phyloP scores from a whole-genome alignment of 805 yeast species.

The Priceomyces fermenticarens region DNA sequence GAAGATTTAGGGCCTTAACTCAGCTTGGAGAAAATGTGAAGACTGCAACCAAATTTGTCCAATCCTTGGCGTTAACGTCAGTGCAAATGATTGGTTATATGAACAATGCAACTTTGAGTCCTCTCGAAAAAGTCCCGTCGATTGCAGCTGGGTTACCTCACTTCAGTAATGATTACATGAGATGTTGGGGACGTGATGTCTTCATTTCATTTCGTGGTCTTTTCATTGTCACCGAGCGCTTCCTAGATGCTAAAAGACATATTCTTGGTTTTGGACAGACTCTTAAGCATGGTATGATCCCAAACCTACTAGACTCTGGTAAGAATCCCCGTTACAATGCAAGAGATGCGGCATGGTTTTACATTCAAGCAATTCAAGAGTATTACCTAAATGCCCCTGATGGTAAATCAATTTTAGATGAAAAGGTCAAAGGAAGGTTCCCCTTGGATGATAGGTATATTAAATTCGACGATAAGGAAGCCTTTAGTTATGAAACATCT shows the following conservation, averaged over 20 bases:
- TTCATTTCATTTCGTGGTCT: constrained; percentile 85
- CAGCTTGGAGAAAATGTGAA: constrained; percentile 54
- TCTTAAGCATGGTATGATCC: constrained; percentile 91
- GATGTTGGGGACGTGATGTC: constrained; percentile 98
- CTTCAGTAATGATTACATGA: constrained; percentile 85
- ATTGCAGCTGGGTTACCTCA: constrained; percentile 98
- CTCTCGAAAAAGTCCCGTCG: constrained; percentile 60
- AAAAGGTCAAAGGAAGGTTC: constrained; percentile 75
- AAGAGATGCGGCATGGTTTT: constrained; percentile 97
- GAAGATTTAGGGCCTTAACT: constrained; percentile 63
- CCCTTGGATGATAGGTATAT: constrained; percentile 85
- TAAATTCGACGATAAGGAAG: constrained; percentile 63
- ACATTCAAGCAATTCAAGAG: constrained; percentile 83
- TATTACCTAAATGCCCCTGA: constrained; percentile 65
- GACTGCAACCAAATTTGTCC: constrained; percentile 68
- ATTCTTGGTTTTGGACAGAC: constrained; percentile 87
- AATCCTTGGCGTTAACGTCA: constrained; percentile 74
- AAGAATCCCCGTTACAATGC: constrained; percentile 93
- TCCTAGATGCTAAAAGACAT: constrained; percentile 75
- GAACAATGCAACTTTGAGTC: constrained; percentile 72
- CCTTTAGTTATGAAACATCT: constrained; percentile 68
- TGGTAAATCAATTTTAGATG: constrained; percentile 66
- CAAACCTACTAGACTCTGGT: constrained; percentile 89
- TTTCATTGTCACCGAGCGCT: constrained; percentile 71
- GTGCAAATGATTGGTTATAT: constrained; percentile 81